phyloP scores from a whole-genome alignment of 257 asterid genomes.

The Dorcoceras hygrometricum region DNA sequence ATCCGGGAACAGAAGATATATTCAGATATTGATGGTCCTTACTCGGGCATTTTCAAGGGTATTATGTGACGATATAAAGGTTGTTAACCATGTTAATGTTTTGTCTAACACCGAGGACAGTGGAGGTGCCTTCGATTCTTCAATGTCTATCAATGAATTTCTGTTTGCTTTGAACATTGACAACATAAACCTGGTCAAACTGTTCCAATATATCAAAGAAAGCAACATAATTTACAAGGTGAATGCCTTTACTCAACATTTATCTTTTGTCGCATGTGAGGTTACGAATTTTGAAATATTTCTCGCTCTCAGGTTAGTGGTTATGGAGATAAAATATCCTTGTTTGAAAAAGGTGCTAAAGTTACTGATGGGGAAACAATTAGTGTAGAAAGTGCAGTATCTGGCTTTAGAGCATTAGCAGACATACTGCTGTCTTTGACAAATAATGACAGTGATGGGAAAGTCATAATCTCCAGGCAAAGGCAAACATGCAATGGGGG shows the following conservation, averaged over 20 bases:
- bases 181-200: conserved; percentile 85
- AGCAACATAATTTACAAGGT: conserved; percentile 89
- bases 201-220: conserved; percentile 65
- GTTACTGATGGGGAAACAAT: conserved; percentile 33
- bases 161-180: conserved; percentile 83
- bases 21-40: conserved; percentile 78
- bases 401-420: conserved; percentile 74
- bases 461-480: conserved; percentile 63
- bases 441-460: conserved; percentile 76
- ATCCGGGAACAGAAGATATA: conserved; percentile 90
- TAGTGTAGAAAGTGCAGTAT: conserved; percentile 60
- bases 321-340: conserved; percentile 64
- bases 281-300: conserved; percentile 20
- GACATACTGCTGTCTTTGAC: conserved; percentile 66
- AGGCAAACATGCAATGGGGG: conserved; percentile 39
- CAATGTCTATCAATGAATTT: conserved; percentile 76
- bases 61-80: conserved; percentile 37
- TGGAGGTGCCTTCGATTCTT: conserved; percentile 39
- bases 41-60: conserved; percentile 55
- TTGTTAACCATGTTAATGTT: conserved; percentile 27
- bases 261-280: conserved; percentile 8
- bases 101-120: conserved; percentile 37
- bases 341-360: conserved; percentile 34
- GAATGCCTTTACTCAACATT: conserved; percentile 20
- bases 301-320: conserved; percentile 63